Percentiles rank a stretch among this genome's conserved stretches.
Conservation (phyloP, 441 rosid genomes). For the Geranium incanum region DNA sequence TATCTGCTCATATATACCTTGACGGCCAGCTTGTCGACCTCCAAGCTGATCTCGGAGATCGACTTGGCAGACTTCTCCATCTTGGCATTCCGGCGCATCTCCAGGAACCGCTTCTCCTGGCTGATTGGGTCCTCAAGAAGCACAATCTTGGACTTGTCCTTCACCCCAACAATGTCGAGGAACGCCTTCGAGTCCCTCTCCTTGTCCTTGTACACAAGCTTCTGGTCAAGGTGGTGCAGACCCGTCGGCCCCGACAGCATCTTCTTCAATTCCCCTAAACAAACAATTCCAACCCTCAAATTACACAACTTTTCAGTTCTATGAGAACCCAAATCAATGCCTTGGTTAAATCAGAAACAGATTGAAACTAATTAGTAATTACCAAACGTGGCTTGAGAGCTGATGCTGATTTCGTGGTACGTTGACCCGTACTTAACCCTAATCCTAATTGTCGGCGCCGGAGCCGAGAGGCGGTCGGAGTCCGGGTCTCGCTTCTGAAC, state of each 20-base stretch:
- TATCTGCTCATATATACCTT: constrained; percentile 35
- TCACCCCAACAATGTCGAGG: constrained; percentile 78
- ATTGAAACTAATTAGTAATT: constrained; percentile 11
- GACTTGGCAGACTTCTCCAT: constrained; percentile 83
- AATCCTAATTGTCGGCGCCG: constrained; percentile 81
- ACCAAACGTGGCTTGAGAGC: constrained; percentile 90
- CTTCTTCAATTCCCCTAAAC: constrained; percentile 88
- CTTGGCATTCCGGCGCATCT: constrained; percentile 75
- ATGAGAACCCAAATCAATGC: too few species aligned
- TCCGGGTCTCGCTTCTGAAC: constrained; percentile 82
- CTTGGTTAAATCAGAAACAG: neutral
- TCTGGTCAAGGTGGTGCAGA: constrained; percentile 82
- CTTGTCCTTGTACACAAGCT: constrained; percentile 73
- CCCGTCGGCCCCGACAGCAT: constrained; percentile 81
- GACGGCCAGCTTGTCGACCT: constrained; percentile 78
- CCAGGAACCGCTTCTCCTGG: constrained; percentile 73
- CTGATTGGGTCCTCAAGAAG: constrained; percentile 76
- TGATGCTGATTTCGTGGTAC: constrained; percentile 70
- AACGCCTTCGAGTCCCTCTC: constrained; percentile 86
- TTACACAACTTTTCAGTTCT: too few species aligned
- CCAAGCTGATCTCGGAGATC: constrained; percentile 76
- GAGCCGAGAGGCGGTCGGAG: constrained; percentile 50
- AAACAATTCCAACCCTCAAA: too few species aligned
- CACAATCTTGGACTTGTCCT: constrained; percentile 82
- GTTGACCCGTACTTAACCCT: constrained; percentile 76